A percentile compares a stretch with the other conserved stretches of the same genome.
phyloP scores from a whole-genome alignment of 148 eudicot genomes.

The Cornus kousa region DNA sequence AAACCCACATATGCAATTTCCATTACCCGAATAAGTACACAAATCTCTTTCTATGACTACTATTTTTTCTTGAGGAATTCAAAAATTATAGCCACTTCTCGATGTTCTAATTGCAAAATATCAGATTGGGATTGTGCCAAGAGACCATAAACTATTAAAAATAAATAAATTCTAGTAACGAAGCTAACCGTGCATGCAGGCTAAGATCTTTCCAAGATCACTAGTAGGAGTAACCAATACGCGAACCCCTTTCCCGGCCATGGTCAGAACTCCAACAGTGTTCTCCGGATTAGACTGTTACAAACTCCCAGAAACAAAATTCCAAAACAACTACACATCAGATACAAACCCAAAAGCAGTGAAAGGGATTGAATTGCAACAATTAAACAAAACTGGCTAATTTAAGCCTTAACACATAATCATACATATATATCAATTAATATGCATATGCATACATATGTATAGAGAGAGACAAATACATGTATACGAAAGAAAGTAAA shows the following conservation, averaged over 20 bases:
- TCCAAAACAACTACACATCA: not conserved
- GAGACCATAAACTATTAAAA: not conserved
- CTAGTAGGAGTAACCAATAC: conserved; percentile 97
- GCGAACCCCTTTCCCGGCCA: conserved; percentile 99
- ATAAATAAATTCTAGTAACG: conserved; percentile 8
- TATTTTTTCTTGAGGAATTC: not conserved
- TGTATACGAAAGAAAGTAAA: conserved; percentile 4
- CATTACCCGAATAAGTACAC: too few species aligned
- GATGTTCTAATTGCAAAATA: not conserved
- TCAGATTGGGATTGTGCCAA: not conserved
- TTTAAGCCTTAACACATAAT: not conserved
- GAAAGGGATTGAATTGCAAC: too few species aligned
- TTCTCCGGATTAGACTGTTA: conserved; percentile 94
- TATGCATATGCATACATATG: not conserved
- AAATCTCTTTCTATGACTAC: not conserved
- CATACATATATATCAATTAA: not conserved
- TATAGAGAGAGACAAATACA: not conserved
- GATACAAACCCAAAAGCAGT: not conserved
- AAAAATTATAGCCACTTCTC: not conserved
- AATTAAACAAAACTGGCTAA: not conserved
- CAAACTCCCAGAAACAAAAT: conserved; percentile 11
- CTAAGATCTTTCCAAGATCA: conserved; percentile 92
- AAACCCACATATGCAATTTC: not conserved
- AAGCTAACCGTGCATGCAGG: conserved; percentile 94
- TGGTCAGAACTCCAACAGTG: conserved; percentile 90